Base-by-base conservation (phyloP, 1,139 yeast genomes). In the Spencermartinsiella ligniputridi region DNA sequence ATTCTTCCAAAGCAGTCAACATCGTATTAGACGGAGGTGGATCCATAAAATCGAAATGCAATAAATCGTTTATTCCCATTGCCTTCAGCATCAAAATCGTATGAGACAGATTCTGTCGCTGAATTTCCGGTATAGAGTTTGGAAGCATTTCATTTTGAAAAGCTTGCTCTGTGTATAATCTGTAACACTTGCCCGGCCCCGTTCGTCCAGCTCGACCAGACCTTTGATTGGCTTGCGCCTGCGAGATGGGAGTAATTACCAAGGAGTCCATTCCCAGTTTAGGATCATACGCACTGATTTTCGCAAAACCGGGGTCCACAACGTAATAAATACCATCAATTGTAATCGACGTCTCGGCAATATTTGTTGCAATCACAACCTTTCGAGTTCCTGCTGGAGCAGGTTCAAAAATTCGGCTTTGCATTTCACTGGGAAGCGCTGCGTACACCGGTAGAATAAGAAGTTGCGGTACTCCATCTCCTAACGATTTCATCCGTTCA, bases 41-140 rank as follows among this genome's bases (percentile, higher is more conserved):
- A 60, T 92, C 99, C 95, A 90, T 87, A 56, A 90, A 90, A 42
- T 87, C 96, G 66, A 90, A 90, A 47, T 76, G 72, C 30, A 87
- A 54, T 40, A 90, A 65, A 61, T 90, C 94, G 47, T 85, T 76
- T 42, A 92, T 87, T 0, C 97, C 97, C 94, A 92, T 89, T 1
- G 97, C 96, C 61, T 92, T 92, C 49, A 92, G 72, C 86, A 90
- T 81, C 53, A 92, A 69, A 40, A 90, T 82, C 0, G 97, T 89
- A 58, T 84, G 78, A 3, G 96, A 78, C 49, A 92, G 67, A 61
- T 94, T 92, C 59, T 86, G 95, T 49, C 99, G 71, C 63, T 89
- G 96, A 45, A 92, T 92, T 60, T 92, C 98, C 0, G 99, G 98
- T 2, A 86, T 74, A 0, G 96, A 78, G 51, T 82, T 84, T 1